Evolutionary conservation across 116 monocot species (phyloP).

Genomic region (Phalaenopsis hybrid): DNA sequence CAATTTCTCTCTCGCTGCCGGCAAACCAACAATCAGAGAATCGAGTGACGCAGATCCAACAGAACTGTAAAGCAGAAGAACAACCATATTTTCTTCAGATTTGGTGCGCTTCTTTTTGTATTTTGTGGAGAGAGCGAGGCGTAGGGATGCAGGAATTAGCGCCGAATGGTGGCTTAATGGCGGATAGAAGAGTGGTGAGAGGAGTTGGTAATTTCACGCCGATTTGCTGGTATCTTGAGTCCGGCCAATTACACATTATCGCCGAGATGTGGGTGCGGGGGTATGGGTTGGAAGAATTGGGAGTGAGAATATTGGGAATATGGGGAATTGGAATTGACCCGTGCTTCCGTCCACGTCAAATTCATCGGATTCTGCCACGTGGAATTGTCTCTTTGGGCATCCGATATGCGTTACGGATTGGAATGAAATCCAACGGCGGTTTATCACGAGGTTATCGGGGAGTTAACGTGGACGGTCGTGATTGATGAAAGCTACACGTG

Average conservation of each 20-base stretch:
- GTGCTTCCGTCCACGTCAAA: neutral
- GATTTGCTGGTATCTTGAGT: neutral
- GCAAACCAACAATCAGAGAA: neutral
- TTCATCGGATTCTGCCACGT: conserved; percentile 4
- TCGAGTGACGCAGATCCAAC: neutral
- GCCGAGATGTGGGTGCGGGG: neutral
- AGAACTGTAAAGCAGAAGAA: neutral
- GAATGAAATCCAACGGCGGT: neutral
- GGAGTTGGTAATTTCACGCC: neutral
- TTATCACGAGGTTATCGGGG: neutral
- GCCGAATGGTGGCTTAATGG: neutral
- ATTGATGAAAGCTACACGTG: neutral
- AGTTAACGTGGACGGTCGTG: neutral
- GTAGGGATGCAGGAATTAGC: neutral
- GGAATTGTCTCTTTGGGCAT: conserved; percentile 9
- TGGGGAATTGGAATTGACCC: neutral
- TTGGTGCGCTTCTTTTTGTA: conserved; percentile 5
- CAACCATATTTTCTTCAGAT: neutral
- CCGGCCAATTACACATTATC: too few species aligned
- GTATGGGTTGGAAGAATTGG: neutral
- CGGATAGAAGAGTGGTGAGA: neutral
- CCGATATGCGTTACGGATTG: neutral
- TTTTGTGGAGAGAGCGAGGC: neutral
- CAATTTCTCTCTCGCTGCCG: neutral
- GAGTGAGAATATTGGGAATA: neutral